Percentiles rank a stretch among this genome's conserved stretches.
These are phyloP conservation scores for Phlebiopsis gigantea DNA, from an alignment of 768 basidiomycete genomes.

Conservation along the genomic window DNA sequence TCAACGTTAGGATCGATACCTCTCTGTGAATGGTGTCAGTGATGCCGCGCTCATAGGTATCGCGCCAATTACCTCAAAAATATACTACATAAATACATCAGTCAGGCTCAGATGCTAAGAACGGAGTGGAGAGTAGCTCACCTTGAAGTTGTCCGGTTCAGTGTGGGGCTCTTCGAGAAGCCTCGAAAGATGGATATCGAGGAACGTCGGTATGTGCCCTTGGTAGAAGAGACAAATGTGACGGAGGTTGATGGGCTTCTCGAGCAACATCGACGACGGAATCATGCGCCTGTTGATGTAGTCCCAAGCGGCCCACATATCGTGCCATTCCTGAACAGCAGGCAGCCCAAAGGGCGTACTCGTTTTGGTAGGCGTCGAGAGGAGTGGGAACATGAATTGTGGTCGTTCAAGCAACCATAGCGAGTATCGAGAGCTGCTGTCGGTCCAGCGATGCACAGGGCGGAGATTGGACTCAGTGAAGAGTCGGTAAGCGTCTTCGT, in stretches of 20 bases:
- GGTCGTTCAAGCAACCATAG: slow-evolving; percentile 92
- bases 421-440: slow-evolving; percentile 65
- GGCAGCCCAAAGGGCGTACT: slow-evolving; percentile 64
- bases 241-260: slow-evolving; percentile 89
- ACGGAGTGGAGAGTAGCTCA: slow-evolving; percentile 20
- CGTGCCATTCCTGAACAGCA: slow-evolving; percentile 69
- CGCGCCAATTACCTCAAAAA: slow-evolving; percentile 57
- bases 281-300: slow-evolving; percentile 82
- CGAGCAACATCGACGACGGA: slow-evolving; percentile 73
- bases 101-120: not conserved
- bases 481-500: slow-evolving; percentile 58
- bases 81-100: slow-evolving; percentile 38
- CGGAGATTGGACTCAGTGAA: slow-evolving; percentile 77
- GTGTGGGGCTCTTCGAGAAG: slow-evolving; percentile 75
- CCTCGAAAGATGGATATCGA: slow-evolving; percentile 84
- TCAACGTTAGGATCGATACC: slow-evolving; percentile 96
- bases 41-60: not conserved
- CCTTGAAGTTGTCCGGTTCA: slow-evolving; percentile 79
- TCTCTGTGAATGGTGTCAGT: slow-evolving; percentile 45
- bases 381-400: slow-evolving; percentile 66
- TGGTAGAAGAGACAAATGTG: slow-evolving; percentile 97
- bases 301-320: slow-evolving; percentile 89
- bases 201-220: slow-evolving; percentile 89
- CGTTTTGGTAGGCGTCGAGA: slow-evolving; percentile 33
- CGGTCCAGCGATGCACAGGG: slow-evolving; percentile 82